Conservation (phyloP, 2,329 filamentous ascomycete genomes). For the Claviceps fusiformis region DNA sequence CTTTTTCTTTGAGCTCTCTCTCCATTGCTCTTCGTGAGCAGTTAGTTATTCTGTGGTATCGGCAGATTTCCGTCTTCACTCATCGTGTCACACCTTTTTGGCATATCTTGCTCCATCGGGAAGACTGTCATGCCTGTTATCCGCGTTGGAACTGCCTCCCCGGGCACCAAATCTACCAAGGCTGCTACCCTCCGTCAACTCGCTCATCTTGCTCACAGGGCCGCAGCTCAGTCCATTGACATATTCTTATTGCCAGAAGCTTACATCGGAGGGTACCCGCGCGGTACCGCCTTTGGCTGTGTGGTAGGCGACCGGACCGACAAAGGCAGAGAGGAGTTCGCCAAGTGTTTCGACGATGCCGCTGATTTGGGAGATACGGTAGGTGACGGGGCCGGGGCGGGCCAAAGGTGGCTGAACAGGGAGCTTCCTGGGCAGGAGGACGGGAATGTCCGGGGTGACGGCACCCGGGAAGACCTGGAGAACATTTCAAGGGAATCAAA, state of each 20-base stretch:
- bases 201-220: conserved; percentile 45
- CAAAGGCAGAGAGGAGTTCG: conserved; percentile 66
- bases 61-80: neutral
- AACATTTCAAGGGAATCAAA: conserved; percentile 60
- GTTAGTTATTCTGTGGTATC: too few relatives aligned
- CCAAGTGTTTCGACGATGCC: conserved; percentile 63
- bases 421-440: conserved; percentile 27
- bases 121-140: conserved; percentile 20
- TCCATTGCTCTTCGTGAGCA: too few relatives aligned
- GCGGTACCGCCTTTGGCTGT: conserved; percentile 65
- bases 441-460: conserved; percentile 32
- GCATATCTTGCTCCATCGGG: neutral
- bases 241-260: conserved; percentile 85
- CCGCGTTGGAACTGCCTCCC: conserved; percentile 43
- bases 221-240: conserved; percentile 42
- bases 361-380: conserved; percentile 74
- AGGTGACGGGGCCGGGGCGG: conserved; percentile 49
- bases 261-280: conserved; percentile 82
- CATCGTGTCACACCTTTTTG: neutral
- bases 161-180: conserved; percentile 35
- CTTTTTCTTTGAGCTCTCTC: too few relatives aligned
- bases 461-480: conserved; percentile 71
- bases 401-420: conserved; percentile 55
- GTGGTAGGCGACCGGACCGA: conserved; percentile 55
- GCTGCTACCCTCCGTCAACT: conserved; percentile 53